Base-by-base conservation (phyloP, 2,329 filamentous ascomycete species). In the Colletotrichum graminicola region DNA sequence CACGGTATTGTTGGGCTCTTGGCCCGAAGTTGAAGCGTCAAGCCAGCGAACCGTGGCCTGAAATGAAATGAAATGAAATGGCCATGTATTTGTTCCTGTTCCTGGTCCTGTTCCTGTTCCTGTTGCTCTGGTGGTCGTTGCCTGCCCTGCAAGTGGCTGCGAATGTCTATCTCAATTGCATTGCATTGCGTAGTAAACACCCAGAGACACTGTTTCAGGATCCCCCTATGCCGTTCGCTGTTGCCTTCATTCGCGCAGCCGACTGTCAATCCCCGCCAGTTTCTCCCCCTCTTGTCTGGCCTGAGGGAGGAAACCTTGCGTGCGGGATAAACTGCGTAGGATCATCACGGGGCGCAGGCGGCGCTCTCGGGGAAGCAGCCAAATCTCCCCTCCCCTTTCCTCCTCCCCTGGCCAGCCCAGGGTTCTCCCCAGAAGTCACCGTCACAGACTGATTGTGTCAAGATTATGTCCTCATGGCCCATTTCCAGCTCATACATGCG, bases 401-500 rank as follows among this genome's bases (percentile, higher is more conserved):
- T n/a, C 52, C 8, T 5, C 14, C 16, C 32, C 23, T n/a, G 14
- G 26, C n/a, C n/a, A 34, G 23, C 56, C 51, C 65, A 71, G 65
- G 68, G 68, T 71, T 59, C 57, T 57, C 64, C 68, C 68, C 59
- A 67, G 68, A 64, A 59, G 18, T 39, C 36, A 23, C 52, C 49
- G 68, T 71, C 65, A 52, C 59, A 71, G 65, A 67, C 59, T 71
- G 59, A 68, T 71, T 71, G 54, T 63, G 34, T 62, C 39, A 65
- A 71, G 68, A 71, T 71, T 71, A 63, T 68, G 64, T 57, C 64
- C 45, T 67, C 26, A 49, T 54, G 56, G 32, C 16, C 59, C 45
- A n/a, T 63, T 29, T 29, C 52, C 52, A 67, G 68, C 57, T 36
- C 43, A 67, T 6, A 21, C 43, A 67, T 14, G 14, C 32, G 16